phyloP scores from a whole-genome alignment of 2,329 filamentous ascomycete genomes.

The Fusarium abutilonis region DNA sequence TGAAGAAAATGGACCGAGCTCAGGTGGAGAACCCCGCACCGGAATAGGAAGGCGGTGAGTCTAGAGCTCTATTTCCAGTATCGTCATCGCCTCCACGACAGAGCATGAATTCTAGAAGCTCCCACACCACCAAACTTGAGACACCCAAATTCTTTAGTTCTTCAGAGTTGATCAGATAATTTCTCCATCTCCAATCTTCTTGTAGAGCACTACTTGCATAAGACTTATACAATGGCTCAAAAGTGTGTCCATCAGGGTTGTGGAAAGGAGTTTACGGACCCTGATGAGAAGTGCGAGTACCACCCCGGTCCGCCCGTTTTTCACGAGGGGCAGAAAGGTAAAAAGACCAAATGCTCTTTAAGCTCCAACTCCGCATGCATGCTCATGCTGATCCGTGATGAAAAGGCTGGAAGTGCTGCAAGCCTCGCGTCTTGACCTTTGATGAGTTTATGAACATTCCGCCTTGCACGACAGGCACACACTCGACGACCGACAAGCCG shows the following conservation, averaged over 20 bases:
- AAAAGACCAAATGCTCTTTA: neutral
- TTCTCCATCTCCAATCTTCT: conserved; percentile 6
- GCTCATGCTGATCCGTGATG: neutral
- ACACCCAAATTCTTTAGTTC: conserved; percentile 20
- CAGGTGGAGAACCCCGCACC: conserved; percentile 45
- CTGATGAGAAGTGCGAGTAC: conserved; percentile 86
- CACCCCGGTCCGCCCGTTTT: conserved; percentile 95
- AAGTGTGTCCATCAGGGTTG: conserved; percentile 98
- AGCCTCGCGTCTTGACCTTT: conserved; percentile 93
- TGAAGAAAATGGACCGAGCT: conserved; percentile 23
- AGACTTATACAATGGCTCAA: conserved; percentile 65
- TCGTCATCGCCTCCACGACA: conserved; percentile 42
- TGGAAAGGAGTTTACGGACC: conserved; percentile 84
- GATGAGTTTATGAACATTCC: conserved; percentile 96
- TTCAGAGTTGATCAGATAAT: conserved; percentile 5
- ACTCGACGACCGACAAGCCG: conserved; percentile 83
- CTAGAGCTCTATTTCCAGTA: conserved; percentile 26
- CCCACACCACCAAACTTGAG: conserved; percentile 48
- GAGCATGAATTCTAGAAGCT: conserved; percentile 54
- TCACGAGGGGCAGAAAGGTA: conserved; percentile 98
- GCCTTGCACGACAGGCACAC: conserved; percentile 91
- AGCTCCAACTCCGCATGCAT: neutral
- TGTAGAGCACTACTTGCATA: conserved; percentile 9
- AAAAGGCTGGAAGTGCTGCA: conserved; percentile 99
- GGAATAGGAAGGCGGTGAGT: conserved; percentile 51